Evolutionary conservation across 1,139 yeast species (phyloP).

Genomic region (Citeromyces hawaiiensis): DNA sequence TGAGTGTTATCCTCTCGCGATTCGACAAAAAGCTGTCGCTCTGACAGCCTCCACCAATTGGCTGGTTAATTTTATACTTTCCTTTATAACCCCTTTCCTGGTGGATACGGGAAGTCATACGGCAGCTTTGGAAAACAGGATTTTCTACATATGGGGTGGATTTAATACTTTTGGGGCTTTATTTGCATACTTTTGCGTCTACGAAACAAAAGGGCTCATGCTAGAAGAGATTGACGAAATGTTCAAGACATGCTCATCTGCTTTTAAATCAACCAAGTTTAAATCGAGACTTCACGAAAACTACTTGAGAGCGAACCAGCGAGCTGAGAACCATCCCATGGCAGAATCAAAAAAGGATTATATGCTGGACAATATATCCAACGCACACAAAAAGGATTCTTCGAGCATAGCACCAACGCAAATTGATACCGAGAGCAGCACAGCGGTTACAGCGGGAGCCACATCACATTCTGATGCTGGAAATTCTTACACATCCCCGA

Average conservation of each 20-base stretch:
- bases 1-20: conserved; percentile 58
- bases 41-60: conserved; percentile 69
- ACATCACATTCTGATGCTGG: not conserved
- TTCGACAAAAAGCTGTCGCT: conserved; percentile 67
- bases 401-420: not conserved
- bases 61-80: conserved; percentile 65
- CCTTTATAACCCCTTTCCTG: conserved; percentile 58
- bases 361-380: conserved; percentile 1
- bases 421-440: not conserved
- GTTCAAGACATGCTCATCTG: conserved; percentile 33
- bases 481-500: not conserved
- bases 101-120: conserved; percentile 51
- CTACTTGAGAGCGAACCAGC: conserved; percentile 2
- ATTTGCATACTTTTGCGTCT: conserved; percentile 42
- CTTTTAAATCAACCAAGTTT: conserved; percentile 27
- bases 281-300: conserved; percentile 9
- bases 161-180: conserved; percentile 38
- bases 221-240: conserved; percentile 54
- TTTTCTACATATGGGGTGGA: conserved; percentile 71
- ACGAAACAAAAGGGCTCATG: conserved; percentile 54
- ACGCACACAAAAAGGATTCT: conserved; percentile 1
- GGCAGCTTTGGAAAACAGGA: conserved; percentile 52
- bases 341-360: conserved; percentile 1
- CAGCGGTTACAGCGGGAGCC: not conserved
- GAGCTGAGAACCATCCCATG: not conserved